Base-by-base conservation (phyloP, 495 filamentous ascomycete species). In the Chlorociboria aeruginascens region DNA sequence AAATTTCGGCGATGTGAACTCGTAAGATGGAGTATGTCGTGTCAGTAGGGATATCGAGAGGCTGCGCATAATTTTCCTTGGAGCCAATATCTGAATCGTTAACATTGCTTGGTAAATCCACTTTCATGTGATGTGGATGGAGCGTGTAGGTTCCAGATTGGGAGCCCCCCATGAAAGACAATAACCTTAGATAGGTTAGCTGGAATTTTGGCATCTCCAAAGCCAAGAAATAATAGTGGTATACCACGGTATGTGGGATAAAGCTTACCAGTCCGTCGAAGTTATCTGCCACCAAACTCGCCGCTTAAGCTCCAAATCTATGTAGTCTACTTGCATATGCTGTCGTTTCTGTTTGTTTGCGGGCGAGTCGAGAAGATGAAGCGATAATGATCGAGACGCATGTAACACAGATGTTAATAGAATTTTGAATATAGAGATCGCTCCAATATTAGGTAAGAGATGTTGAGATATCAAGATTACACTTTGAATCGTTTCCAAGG, bases 111-210 rank as follows among this genome's bases (percentile, higher is more conserved):
- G 51, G 51, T 7, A 7, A 41, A 9, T 53, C 45, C 8, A 43
- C 40, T 3, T 38, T 39, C 51, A 53, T 53, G 8, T 53, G 51
- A n/a, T 42, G 6, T 1, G 51, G 51, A 13, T 48, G 40, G 3
- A 53, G 40, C 25, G 32, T 40, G 29, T 53, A 53, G 4, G 51
- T 53, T 41, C 51, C 51, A 35, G 40, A 45, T 49, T 53, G 51
- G 36, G 45, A 34, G 14, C 51, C 51, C 28, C 45, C 45, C 51
- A 53, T 53, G 41, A 48, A 53, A 28, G 45, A 39, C 30, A 48
- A 8, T 8, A 53, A 16, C 50, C 50, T 48, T n/a, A 31, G 25
- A 11, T 11, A 31, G 2, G 38, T 43, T 28, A 43, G 9, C 12
- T 30, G 11, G 28, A 1, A 25, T 25, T 25, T 25, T 25, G 1